Evolutionary conservation across 1,284 basidiomycete species (phyloP).

Genomic region (Boletus holoroseus): DNA sequence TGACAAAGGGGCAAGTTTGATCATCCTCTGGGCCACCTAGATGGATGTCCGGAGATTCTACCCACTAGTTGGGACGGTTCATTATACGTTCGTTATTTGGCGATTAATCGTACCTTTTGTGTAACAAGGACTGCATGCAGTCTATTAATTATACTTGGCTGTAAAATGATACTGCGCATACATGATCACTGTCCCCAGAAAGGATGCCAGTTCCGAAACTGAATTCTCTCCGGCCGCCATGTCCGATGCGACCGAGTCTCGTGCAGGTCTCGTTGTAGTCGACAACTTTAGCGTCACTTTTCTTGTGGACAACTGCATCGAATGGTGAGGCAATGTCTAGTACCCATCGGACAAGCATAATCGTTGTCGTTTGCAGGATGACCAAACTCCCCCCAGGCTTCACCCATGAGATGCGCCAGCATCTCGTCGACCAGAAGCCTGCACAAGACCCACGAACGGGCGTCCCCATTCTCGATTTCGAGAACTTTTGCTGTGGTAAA

Average conservation of each 20-base stretch:
- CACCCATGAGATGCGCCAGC: conserved; percentile 62
- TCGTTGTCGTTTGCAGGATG: conserved; percentile 47
- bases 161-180: background rate
- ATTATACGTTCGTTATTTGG: conserved; percentile 10
- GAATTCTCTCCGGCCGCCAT: conserved; percentile 7
- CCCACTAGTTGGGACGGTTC: background rate
- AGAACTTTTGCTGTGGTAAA: conserved; percentile 71
- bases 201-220: too few species aligned
- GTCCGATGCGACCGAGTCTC: conserved; percentile 12
- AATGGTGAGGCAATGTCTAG: conserved; percentile 49
- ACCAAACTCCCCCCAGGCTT: conserved; percentile 74
- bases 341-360: background rate
- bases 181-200: too few species aligned
- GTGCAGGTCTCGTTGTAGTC: conserved; percentile 33
- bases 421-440: conserved; percentile 49
- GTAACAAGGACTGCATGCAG: background rate
- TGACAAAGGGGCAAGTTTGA: conserved; percentile 14
- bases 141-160: background rate
- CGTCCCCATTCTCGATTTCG: conserved; percentile 64
- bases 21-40: too few species aligned
- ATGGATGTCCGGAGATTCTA: background rate
- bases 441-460: conserved; percentile 51
- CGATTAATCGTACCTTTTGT: background rate
- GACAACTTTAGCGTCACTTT: conserved; percentile 57
- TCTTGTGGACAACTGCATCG: conserved; percentile 71